Evolutionary conservation across 202 grass and related monocot species (phyloP), one percentile per base, ranked within the genome.

Genomic region (Panicum hallii): DNA sequence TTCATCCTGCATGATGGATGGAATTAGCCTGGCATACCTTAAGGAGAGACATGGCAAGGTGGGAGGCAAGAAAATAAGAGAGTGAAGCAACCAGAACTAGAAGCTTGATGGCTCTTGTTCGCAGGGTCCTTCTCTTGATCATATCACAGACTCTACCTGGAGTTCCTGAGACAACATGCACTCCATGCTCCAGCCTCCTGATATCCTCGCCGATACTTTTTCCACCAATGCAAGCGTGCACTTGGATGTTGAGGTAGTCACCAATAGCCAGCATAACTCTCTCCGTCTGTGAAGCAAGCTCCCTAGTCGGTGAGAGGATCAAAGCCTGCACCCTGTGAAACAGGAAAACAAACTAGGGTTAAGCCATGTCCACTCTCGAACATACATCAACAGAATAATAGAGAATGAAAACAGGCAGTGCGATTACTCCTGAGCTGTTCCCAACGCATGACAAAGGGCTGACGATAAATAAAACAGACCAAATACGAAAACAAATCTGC

Each of bases 61-160:
- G 12, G 16, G 17, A 17, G 40, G 30, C 12, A 48, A 11, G 0
- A 41, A 17, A 63, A 22, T 30, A 71, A 72, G 44, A 79, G 22
- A 63, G 4, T n/a, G 47, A 80, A 82, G 86, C 68, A 60, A 99
- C 97, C 66, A 98, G 88, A 65, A 95, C 54, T 62, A 98, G 78
- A 65, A 98, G 91, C 82, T 90, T 95, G 72, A 98, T 90, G 65
- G 89, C 91, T 74, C 96, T 94, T 48, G 96, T 99, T 15, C 96
- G 91, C 65, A 99, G 72, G n/a, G 96, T 91, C 62, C 88, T 91
- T 47, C 96, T 92, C 77, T 95, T 99, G 80, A 95, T 99, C 96
- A 94, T 94, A 75, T 99, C 96, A 40, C 87, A 93, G 0, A 95
- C 93, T 67, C 91, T 90, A 20, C 92, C 95, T 34, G 95, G 95